phyloP scores from a whole-genome alignment of 2,329 filamentous ascomycete genomes.

The Microascus cirrosus region DNA sequence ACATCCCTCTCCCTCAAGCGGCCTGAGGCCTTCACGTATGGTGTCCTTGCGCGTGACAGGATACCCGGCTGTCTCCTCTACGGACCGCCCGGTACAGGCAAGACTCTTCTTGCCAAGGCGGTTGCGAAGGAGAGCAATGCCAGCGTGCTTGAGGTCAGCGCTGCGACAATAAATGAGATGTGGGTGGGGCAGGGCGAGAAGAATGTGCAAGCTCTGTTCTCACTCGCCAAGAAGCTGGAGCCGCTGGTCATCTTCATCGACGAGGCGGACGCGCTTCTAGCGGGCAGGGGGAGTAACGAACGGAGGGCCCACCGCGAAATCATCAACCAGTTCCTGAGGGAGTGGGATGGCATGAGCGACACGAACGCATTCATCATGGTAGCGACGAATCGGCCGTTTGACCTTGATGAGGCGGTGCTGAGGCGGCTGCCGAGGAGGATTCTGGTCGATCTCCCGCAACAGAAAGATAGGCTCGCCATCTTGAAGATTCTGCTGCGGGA shows the following conservation, averaged over 20 bases:
- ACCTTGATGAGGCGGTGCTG: conserved; percentile 80
- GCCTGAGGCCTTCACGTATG: conserved; percentile 92
- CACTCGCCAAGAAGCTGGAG: conserved; percentile 77
- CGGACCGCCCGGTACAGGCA: conserved; percentile 73
- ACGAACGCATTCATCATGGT: conserved; percentile 94
- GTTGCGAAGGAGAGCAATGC: conserved; percentile 58
- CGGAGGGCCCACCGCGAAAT: conserved; percentile 72
- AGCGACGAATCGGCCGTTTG: conserved; percentile 89
- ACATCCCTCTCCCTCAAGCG: conserved; percentile 79
- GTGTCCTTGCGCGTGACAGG: conserved; percentile 80
- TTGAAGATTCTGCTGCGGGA: conserved; percentile 59
- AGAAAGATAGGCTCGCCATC: conserved; percentile 55
- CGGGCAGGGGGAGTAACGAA: conserved; percentile 55
- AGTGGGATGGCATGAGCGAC: conserved; percentile 87
- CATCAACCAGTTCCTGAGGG: conserved; percentile 91
- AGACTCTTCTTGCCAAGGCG: conserved; percentile 59
- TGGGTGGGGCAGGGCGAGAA: conserved; percentile 95
- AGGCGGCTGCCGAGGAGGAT: conserved; percentile 63
- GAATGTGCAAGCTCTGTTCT: conserved; percentile 87
- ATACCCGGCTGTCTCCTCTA: conserved; percentile 85
- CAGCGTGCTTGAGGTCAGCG: conserved; percentile 76
- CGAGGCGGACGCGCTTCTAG: conserved; percentile 88
- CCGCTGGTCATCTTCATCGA: conserved; percentile 96
- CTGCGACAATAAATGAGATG: conserved; percentile 89
- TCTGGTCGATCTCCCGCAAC: conserved; percentile 60